Conservation (phyloP, 768 basidiomycete genomes). For the Rhodotorula diobovata region DNA sequence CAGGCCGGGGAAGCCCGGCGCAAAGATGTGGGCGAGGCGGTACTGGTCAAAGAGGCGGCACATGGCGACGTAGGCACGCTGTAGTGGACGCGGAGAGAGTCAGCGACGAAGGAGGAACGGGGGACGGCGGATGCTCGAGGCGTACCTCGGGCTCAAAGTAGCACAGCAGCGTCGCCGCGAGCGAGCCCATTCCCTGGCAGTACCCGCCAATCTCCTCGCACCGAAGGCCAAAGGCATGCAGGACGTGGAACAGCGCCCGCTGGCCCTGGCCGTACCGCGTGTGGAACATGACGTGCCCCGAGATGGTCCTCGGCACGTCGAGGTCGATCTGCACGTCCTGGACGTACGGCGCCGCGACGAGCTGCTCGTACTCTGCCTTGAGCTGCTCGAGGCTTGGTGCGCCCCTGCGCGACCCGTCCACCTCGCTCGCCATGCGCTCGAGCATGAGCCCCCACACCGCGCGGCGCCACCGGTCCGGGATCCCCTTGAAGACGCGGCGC, state of each 20-base stretch:
- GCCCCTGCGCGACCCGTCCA: not conserved
- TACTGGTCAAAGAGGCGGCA: slow-evolving; percentile 86
- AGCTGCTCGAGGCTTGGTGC: slow-evolving; percentile 21
- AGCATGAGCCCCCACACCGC: slow-evolving; percentile 68
- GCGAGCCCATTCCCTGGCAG: slow-evolving; percentile 95
- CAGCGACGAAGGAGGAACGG: not conserved
- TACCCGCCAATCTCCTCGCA: slow-evolving; percentile 75
- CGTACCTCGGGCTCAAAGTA: slow-evolving; percentile 77
- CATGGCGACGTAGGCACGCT: slow-evolving; percentile 72
- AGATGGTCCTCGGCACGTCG: slow-evolving; percentile 93
- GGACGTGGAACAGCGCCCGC: slow-evolving; percentile 87
- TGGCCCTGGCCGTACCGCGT: slow-evolving; percentile 96
- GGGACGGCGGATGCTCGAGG: not conserved
- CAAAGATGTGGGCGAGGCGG: slow-evolving; percentile 79
- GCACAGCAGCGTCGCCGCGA: slow-evolving; percentile 87
- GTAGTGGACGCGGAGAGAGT: not conserved
- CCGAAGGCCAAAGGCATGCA: slow-evolving; percentile 81
- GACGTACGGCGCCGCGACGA: slow-evolving; percentile 70
- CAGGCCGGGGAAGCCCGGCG: slow-evolving; percentile 90
- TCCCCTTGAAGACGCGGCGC: slow-evolving; percentile 81
- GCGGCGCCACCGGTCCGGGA: slow-evolving; percentile 90
- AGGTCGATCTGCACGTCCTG: slow-evolving; percentile 97
- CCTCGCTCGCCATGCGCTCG: slow-evolving; percentile 27
- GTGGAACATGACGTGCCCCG: slow-evolving; percentile 86
- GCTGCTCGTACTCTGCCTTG: slow-evolving; percentile 37